Conservation (phyloP, 2,329 filamentous ascomycete genomes). For the Exserohilum turcica region DNA sequence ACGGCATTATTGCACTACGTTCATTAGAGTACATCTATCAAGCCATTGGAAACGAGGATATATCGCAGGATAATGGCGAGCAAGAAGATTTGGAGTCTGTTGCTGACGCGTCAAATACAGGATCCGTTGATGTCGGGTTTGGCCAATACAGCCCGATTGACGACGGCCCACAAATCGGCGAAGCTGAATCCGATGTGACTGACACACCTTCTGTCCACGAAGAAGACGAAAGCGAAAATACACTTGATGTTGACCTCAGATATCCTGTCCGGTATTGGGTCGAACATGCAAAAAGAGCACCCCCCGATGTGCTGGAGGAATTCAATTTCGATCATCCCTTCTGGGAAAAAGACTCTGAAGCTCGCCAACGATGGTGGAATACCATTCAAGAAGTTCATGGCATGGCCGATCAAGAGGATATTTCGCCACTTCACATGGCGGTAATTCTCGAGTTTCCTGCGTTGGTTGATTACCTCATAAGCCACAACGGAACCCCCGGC, state of each 20-base stretch:
- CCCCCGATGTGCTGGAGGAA: constrained; percentile 28
- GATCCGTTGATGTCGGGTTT: neutral
- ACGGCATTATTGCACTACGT: constrained; percentile 32
- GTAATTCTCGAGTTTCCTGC: constrained; percentile 22
- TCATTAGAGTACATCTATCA: constrained; percentile 26
- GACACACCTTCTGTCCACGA: neutral
- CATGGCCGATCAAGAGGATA: constrained; percentile 11
- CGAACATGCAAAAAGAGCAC: constrained; percentile 28
- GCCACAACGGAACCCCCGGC: constrained; percentile 13
- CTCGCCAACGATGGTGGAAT: constrained; percentile 27
- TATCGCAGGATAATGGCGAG: neutral
- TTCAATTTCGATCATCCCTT: constrained; percentile 22
- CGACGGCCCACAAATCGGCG: neutral
- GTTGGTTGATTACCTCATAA: constrained; percentile 25
- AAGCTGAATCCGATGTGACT: neutral
- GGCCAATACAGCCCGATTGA: neutral
- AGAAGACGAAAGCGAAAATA: neutral
- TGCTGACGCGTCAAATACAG: neutral
- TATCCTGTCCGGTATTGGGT: constrained; percentile 33
- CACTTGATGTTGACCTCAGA: constrained; percentile 12
- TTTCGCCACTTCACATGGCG: constrained; percentile 28
- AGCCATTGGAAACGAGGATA: constrained; percentile 6
- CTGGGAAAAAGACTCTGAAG: constrained; percentile 20
- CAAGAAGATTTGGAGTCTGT: neutral
- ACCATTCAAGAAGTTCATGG: constrained; percentile 19